phyloP scores from a whole-genome alignment of 768 basidiomycete genomes.

The Dacryopinax spathularia region DNA sequence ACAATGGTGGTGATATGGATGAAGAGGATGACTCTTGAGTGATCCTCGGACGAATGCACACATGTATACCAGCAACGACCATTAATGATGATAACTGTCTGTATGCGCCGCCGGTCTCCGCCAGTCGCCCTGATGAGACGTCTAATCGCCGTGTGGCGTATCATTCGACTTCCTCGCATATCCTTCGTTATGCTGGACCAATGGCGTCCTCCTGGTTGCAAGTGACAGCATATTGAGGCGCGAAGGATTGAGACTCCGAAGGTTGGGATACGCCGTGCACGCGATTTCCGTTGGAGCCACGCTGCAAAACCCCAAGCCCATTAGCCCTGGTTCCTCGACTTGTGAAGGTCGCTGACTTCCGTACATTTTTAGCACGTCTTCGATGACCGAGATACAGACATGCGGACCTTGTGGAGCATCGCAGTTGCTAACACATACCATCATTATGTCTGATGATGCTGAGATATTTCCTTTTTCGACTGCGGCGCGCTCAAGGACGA shows the following conservation, averaged over 20 bases:
- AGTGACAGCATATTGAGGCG: neutral
- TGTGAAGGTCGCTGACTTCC: too few relatives aligned
- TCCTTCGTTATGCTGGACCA: neutral
- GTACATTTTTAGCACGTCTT: too few relatives aligned
- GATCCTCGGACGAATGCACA: too few relatives aligned
- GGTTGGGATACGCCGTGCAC: neutral
- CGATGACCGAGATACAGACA: constrained; percentile 1
- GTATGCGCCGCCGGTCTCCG: too few relatives aligned
- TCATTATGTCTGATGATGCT: neutral
- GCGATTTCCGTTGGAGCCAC: neutral
- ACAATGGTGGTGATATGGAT: too few relatives aligned
- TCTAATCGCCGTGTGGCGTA: neutral
- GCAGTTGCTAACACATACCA: neutral
- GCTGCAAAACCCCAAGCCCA: neutral
- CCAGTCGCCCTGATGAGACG: too few relatives aligned
- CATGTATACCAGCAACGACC: neutral
- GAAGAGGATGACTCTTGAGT: too few relatives aligned
- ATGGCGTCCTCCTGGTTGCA: neutral
- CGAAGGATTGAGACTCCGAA: neutral
- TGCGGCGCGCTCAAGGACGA: neutral
- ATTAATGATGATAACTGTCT: neutral
- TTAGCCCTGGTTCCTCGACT: neutral
- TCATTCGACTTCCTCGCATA: too few relatives aligned
- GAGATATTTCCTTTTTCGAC: neutral
- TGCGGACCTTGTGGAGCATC: neutral